Evolutionary conservation across 1,139 yeast species (phyloP).

Genomic region (Pichia sp.): DNA sequence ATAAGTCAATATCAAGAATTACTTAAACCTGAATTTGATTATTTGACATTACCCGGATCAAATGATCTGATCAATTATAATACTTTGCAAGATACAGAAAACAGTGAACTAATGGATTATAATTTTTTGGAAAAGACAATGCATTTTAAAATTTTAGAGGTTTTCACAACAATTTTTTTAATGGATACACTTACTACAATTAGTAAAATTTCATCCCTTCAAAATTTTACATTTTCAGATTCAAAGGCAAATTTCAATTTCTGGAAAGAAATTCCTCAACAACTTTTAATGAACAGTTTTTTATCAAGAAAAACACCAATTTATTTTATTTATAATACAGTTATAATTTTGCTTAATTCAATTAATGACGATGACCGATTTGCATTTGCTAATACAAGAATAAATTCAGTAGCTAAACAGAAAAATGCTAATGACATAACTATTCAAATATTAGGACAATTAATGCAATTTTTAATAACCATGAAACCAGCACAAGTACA

Average conservation of each 20-base stretch:
- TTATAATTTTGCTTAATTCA: conserved; percentile 41
- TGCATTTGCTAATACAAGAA: conserved; percentile 21
- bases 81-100: conserved; percentile 7
- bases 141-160: conserved; percentile 42
- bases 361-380: conserved; percentile 32
- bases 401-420: conserved; percentile 6
- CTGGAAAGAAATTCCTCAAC: conserved; percentile 26
- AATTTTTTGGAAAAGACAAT: conserved; percentile 34
- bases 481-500: conserved; percentile 32
- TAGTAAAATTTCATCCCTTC: conserved; percentile 24
- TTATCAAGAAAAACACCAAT: conserved; percentile 27
- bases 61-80: conserved; percentile 7
- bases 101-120: conserved; percentile 19
- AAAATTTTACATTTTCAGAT: conserved; percentile 10
- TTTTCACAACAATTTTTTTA: conserved; percentile 42
- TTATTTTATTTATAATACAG: conserved; percentile 28
- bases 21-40: conserved; percentile 25
- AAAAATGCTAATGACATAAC: conserved; percentile 19
- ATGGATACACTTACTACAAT: conserved; percentile 50
- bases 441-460: conserved; percentile 27
- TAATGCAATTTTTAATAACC: conserved; percentile 32
- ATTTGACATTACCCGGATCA: conserved; percentile 17
- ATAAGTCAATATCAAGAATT: conserved; percentile 21
- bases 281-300: conserved; percentile 22
- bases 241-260: conserved; percentile 13